Conservation (phyloP, 169 alveolate genomes). For the Plasmodium berghei region DNA sequence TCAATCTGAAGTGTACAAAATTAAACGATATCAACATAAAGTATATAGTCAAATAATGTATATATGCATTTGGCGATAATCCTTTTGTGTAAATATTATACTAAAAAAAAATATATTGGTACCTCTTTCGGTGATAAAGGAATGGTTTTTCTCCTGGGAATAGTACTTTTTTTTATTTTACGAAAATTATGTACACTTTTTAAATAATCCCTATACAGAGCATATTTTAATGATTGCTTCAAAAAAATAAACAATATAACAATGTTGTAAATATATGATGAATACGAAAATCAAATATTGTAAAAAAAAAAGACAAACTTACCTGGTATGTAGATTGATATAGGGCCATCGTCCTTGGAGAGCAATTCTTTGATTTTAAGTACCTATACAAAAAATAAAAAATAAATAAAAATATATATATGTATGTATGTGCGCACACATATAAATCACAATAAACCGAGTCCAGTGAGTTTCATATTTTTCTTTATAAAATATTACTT, state of each 20-base stretch:
- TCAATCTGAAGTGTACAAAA: conserved; percentile 63
- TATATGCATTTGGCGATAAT: too few relatives aligned
- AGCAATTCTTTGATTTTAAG: conserved; percentile 77
- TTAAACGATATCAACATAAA: conserved; percentile 14
- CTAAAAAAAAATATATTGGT: background rate
- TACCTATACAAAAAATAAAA: conserved; percentile 49
- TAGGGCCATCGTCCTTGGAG: conserved; percentile 82
- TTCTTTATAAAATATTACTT: conserved; percentile 28
- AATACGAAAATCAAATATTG: background rate
- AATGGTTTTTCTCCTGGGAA: conserved; percentile 75
- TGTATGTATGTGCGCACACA: too few relatives aligned
- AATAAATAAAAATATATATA: background rate
- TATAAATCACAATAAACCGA: background rate
- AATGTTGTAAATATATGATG: conserved; percentile 1
- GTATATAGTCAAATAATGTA: too few relatives aligned
- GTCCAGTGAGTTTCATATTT: background rate
- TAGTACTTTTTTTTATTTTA: conserved; percentile 79
- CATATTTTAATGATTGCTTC: conserved; percentile 81
- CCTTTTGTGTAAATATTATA: conserved; percentile 12
- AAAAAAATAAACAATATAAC: conserved; percentile 9
- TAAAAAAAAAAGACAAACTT: background rate
- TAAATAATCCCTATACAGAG: conserved; percentile 77
- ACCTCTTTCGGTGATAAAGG: conserved; percentile 69
- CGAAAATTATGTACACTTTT: conserved; percentile 79
- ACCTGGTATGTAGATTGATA: conserved; percentile 82